phyloP scores from a whole-genome alignment of 108 stramenopile genomes.

The Cyclotella sp. region DNA sequence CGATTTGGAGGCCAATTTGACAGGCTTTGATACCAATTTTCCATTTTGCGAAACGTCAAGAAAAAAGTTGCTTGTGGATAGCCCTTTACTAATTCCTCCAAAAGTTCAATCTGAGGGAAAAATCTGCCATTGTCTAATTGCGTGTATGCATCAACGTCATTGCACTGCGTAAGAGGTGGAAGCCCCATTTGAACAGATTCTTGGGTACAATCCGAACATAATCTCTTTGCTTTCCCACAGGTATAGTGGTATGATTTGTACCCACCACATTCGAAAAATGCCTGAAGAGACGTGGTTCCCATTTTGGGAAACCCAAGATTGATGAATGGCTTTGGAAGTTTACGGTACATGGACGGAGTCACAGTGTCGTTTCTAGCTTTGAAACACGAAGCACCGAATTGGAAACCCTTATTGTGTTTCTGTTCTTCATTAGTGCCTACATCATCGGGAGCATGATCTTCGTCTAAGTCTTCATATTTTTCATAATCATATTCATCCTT shows the following conservation, averaged over 20 bases:
- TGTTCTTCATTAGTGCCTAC: background rate
- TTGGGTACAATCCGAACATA: constrained; percentile 5
- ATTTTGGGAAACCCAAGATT: constrained; percentile 28
- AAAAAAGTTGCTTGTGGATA: constrained; percentile 28
- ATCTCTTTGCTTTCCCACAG: background rate
- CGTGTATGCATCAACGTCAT: background rate
- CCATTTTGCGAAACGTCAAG: constrained; percentile 21
- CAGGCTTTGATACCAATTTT: constrained; percentile 25
- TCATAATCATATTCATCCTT: background rate
- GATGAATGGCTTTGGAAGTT: constrained; percentile 22
- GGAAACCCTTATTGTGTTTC: background rate
- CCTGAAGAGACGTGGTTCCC: constrained; percentile 14
- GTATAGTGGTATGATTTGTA: background rate
- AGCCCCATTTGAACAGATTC: background rate
- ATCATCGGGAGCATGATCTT: background rate
- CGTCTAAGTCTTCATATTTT: background rate
- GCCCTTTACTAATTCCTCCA: constrained; percentile 1
- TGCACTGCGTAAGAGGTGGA: background rate
- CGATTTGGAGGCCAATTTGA: constrained; percentile 21
- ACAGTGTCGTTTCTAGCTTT: constrained; percentile 21
- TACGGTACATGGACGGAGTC: constrained; percentile 2
- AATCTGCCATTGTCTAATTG: constrained; percentile 25
- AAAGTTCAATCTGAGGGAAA: constrained; percentile 19
- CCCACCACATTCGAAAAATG: constrained; percentile 16
- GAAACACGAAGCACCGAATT: background rate